Evolutionary conservation across 805 yeast genomes (phyloP).

Genomic region (Metschnikowia similis): DNA sequence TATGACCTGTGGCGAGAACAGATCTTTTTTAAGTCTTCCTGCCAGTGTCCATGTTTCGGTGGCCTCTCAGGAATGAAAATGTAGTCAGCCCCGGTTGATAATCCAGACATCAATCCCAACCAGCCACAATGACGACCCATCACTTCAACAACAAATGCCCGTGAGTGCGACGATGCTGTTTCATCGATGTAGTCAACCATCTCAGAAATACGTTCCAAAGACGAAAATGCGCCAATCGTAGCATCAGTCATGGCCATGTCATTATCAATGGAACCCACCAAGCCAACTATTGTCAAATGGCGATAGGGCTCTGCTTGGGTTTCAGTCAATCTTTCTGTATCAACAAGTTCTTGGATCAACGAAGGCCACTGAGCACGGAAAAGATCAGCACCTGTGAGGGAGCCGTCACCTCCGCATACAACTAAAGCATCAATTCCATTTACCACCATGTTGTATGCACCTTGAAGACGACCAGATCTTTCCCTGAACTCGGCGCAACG

Average conservation of each 20-base stretch:
- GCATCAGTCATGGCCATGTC: conserved; percentile 97
- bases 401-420: conserved; percentile 99
- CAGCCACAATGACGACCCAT: conserved; percentile 99
- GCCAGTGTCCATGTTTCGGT: conserved; percentile 70
- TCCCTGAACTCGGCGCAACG: conserved; percentile 83
- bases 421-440: conserved; percentile 92
- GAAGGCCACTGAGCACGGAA: conserved; percentile 95
- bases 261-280: conserved; percentile 96
- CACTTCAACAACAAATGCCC: conserved; percentile 97
- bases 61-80: conserved; percentile 95
- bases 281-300: conserved; percentile 82
- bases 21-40: conserved; percentile 68
- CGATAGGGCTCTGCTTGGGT: conserved; percentile 59
- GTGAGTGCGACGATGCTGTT: conserved; percentile 93
- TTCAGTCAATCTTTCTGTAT: conserved; percentile 50
- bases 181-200: conserved; percentile 96
- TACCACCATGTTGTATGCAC: conserved; percentile 77
- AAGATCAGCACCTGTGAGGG: conserved; percentile 94
- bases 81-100: conserved; percentile 93
- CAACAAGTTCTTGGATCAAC: conserved; percentile 66
- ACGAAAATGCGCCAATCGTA: conserved; percentile 94
- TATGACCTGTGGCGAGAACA: conserved; percentile 74
- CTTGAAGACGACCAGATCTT: conserved; percentile 76
- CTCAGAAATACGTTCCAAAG: conserved; percentile 88
- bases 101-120: conserved; percentile 96